Evolutionary conservation across 306 rosid genomes (phyloP), one percentile per base, ranked within the genome.

Genomic region (Myrica gale): DNA sequence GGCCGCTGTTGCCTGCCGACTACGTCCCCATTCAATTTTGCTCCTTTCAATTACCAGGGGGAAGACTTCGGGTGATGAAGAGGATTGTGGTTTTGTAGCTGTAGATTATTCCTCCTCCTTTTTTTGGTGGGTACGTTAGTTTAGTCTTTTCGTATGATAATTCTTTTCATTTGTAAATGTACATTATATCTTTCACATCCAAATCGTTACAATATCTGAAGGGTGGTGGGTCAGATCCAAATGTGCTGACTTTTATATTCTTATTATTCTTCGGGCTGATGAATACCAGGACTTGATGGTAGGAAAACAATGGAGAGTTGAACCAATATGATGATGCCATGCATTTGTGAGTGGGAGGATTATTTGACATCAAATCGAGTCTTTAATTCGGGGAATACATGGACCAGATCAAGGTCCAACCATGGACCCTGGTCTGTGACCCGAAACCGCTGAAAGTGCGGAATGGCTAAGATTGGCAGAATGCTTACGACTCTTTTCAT

Each of bases 61-160:
- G 16, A 48, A 76, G 73, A 51, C 69, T 74, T 46, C 16, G 42
- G 51, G 68, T 66, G 50, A 42, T 19, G 71, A 23, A 48, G 3
- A 4, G 76, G 51, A 46, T 50, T 47, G 41, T 82, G 51, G 32
- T 83, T 83, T 83, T 83, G 86, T 76, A 83, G 84, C 73, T 72
- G 69, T 83, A 79, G 83, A 76, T 65, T 52, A 63, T 79, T 32
- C 37, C 37, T 32, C 2, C 26, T 23, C 1, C 26, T 2, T 32
- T 32, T 32, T 32, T 32, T 2, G 3, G 37, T 32, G 37, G 37
- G 37, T 32, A 32, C 37, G 37, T 32, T 32, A 32, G 37, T 32
- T 32, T 32, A 32, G 37, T 32, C 37, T 32, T 32, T 32, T 2
- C 37, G 2, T 32, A 32, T 32, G 3, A 26, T 32, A 32, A 32